These are phyloP conservation scores for Syzygium syzygioides DNA, from an alignment of 441 rosid species.

Conservation along the genomic window DNA sequence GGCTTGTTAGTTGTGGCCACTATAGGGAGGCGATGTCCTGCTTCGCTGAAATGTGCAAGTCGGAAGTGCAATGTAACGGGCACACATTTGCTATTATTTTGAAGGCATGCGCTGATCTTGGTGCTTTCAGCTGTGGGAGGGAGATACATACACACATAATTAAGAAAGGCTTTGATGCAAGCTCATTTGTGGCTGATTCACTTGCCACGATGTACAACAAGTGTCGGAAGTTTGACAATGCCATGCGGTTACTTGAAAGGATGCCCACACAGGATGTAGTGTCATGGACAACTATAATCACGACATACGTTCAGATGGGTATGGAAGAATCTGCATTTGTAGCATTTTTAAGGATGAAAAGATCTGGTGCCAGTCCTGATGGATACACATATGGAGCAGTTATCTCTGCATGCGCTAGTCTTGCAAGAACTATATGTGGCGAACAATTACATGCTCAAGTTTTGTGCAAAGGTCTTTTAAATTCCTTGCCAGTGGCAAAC, in stretches of 20 bases:
- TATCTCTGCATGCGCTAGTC: slow-evolving; percentile 54
- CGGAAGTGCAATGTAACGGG: slow-evolving; percentile 39
- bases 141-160: slow-evolving; percentile 65
- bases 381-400: slow-evolving; percentile 66
- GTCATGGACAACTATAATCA: slow-evolving; percentile 75
- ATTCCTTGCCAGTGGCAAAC: slow-evolving; percentile 55
- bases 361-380: slow-evolving; percentile 48
- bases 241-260: slow-evolving; percentile 44
- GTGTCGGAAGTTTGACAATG: slow-evolving; percentile 67
- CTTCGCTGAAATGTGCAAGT: slow-evolving; percentile 59
- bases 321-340: slow-evolving; percentile 48
- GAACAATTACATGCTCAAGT: slow-evolving; percentile 74
- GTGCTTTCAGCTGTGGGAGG: slow-evolving; percentile 52
- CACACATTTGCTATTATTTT: slow-evolving; percentile 59
- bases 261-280: slow-evolving; percentile 62
- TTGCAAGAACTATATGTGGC: slow-evolving; percentile 64
- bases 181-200: slow-evolving; percentile 63
- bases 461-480: slow-evolving; percentile 38
- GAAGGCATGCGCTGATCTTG: slow-evolving; percentile 71
- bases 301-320: slow-evolving; percentile 48
- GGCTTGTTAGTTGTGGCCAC: slow-evolving; percentile 59
- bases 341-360: slow-evolving; percentile 52
- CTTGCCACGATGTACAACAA: slow-evolving; percentile 68
- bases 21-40: slow-evolving; percentile 43
- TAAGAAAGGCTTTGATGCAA: slow-evolving; percentile 45